Percentiles rank a stretch among this genome's conserved stretches.
phyloP scores from a whole-genome alignment of 768 basidiomycete genomes.

The Tulasnella calospora region DNA sequence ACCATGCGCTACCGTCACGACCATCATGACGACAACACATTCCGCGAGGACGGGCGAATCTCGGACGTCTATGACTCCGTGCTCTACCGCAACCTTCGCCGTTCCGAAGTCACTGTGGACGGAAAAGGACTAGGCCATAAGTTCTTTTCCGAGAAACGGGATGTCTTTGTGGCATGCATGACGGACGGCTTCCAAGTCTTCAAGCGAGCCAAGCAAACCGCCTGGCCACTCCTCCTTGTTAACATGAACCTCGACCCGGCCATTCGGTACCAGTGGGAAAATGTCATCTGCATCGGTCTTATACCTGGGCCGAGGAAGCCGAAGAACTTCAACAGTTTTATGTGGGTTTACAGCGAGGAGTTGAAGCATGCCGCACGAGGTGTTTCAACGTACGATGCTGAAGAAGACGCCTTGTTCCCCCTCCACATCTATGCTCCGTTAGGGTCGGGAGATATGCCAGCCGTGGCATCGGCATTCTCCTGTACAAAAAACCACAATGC shows the following conservation, averaged over 20 bases:
- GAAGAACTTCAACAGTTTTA: conserved; percentile 41
- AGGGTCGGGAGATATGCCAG: conserved; percentile 37
- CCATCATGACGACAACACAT: background rate
- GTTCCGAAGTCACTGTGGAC: background rate
- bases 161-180: background rate
- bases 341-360: conserved; percentile 39
- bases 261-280: conserved; percentile 36
- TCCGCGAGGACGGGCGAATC: background rate
- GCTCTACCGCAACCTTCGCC: background rate
- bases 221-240: conserved; percentile 43
- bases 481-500: conserved; percentile 46
- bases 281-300: conserved; percentile 42
- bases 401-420: conserved; percentile 31
- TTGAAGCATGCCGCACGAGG: conserved; percentile 38
- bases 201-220: conserved; percentile 36
- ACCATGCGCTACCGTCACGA: background rate
- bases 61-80: background rate
- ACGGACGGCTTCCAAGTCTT: conserved; percentile 43
- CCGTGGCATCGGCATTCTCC: conserved; percentile 35
- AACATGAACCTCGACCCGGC: conserved; percentile 46
- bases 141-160: background rate
- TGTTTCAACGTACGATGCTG: conserved; percentile 34
- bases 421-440: conserved; percentile 36
- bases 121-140: background rate
- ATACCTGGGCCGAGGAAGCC: conserved; percentile 48